Conservation (phyloP, 805 yeast species). For the Yamadazyma tumulicola region DNA sequence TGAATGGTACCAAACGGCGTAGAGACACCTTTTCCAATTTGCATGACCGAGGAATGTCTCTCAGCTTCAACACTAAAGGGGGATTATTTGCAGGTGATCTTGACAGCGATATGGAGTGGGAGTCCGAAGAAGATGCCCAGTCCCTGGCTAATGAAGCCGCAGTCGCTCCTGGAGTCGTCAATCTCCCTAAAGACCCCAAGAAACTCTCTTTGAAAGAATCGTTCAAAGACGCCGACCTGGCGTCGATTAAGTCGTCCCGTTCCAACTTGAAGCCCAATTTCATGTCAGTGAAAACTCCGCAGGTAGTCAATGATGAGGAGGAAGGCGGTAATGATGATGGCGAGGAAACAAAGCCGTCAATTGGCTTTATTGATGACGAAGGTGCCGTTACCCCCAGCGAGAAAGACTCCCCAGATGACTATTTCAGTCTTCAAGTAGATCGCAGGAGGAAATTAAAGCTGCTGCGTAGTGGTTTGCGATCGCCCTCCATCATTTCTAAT, state of each 20-base stretch:
- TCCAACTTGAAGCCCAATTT: conserved; percentile 55
- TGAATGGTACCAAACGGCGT: conserved; percentile 23
- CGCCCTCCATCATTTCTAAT: conserved; percentile 36
- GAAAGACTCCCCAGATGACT: conserved; percentile 9
- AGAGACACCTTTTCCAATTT: conserved; percentile 58
- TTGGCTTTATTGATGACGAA: conserved; percentile 48
- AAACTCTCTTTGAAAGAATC: conserved; percentile 6
- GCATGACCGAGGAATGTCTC: conserved; percentile 63
- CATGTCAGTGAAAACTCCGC: conserved; percentile 69
- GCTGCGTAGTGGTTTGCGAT: conserved; percentile 12
- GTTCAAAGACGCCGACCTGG: conserved; percentile 18
- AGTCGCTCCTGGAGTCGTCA: not conserved
- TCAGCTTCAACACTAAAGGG: conserved; percentile 70
- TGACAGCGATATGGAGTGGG: conserved; percentile 18
- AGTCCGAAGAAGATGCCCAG: conserved; percentile 3
- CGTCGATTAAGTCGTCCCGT: conserved; percentile 31
- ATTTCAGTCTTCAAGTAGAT: conserved; percentile 10
- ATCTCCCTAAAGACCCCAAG: not conserved
- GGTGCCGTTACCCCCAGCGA: conserved; percentile 9
- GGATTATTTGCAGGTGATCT: conserved; percentile 18
- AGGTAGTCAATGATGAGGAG: conserved; percentile 62
- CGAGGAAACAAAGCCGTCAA: conserved; percentile 58
- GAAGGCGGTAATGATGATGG: conserved; percentile 50
- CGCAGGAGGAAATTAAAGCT: conserved; percentile 6
- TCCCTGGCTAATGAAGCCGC: not conserved